A percentile compares a stretch with the other conserved stretches of the same genome.
Evolutionary conservation across 495 filamentous ascomycete genomes (phyloP).

Genomic region (Barbatosphaeria neglecta): DNA sequence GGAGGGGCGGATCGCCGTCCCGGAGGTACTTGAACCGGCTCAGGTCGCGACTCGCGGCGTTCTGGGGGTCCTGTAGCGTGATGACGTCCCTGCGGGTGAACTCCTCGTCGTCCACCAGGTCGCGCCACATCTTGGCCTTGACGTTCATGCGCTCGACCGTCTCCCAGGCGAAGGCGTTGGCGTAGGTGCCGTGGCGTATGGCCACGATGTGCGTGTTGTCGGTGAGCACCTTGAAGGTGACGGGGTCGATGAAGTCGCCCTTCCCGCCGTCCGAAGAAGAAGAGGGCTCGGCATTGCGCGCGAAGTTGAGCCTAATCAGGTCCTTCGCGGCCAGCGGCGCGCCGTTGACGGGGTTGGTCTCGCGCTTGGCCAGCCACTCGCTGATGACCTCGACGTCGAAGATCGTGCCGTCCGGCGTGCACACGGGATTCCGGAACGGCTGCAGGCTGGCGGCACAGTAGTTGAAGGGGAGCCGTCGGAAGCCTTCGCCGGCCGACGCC

Average conservation of each 20-base stretch:
- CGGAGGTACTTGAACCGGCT: conserved; percentile 82
- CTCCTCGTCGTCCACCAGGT: conserved; percentile 77
- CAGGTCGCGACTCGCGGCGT: conserved; percentile 71
- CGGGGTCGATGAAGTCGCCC: conserved; percentile 87
- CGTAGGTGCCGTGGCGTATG: conserved; percentile 60
- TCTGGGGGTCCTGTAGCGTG: conserved; percentile 92
- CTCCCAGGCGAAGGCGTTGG: conserved; percentile 93
- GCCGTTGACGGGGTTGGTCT: conserved; percentile 81
- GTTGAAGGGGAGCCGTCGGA: conserved; percentile 91
- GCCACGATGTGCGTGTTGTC: conserved; percentile 97
- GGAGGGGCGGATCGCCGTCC: conserved; percentile 61
- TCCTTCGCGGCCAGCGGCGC: conserved; percentile 65
- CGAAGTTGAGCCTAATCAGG: conserved; percentile 81
- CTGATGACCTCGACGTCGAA: conserved; percentile 82
- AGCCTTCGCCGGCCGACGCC: conserved; percentile 44
- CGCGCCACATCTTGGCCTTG: conserved; percentile 93
- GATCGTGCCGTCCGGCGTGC: conserved; percentile 63
- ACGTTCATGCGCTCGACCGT: conserved; percentile 92
- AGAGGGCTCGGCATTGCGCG: conserved; percentile 70
- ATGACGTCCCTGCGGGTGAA: conserved; percentile 91
- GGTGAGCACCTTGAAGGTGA: conserved; percentile 93
- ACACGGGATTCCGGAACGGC: conserved; percentile 78
- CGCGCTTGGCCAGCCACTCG: conserved; percentile 87
- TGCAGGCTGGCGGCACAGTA: conserved; percentile 94
- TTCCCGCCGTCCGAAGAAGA: conserved; percentile 28